A percentile compares a stretch with the other conserved stretches of the same genome.
phyloP scores from a whole-genome alignment of 2,329 filamentous ascomycete genomes.

The Claviceps sp. region DNA sequence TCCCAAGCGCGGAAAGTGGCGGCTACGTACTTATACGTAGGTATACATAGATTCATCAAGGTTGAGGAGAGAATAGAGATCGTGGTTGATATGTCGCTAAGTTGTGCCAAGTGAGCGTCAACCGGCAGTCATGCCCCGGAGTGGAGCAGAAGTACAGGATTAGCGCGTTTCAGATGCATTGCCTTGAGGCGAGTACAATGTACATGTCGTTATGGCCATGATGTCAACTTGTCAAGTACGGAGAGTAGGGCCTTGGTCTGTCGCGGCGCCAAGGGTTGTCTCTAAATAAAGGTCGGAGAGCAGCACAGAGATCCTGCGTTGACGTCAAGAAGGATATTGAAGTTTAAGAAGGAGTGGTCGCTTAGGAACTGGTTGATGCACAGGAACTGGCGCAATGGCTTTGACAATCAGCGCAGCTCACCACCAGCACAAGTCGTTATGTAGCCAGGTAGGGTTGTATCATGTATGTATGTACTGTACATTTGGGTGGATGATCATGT shows the following conservation, averaged over 20 bases:
- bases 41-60: neutral
- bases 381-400: neutral
- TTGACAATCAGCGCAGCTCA: neutral
- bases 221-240: no score
- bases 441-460: neutral
- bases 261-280: no score
- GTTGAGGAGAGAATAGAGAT: neutral
- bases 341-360: neutral
- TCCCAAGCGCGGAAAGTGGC: neutral
- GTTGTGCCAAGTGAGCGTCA: conserved; percentile 4
- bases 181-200: conserved; percentile 3
- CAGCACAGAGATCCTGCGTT: neutral
- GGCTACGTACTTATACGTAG: neutral
- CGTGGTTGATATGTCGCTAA: conserved; percentile 3
- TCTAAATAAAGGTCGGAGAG: neutral
- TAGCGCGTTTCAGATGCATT: conserved; percentile 12
- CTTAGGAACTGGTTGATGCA: neutral
- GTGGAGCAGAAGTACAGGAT: conserved; percentile 4
- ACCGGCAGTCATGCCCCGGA: conserved; percentile 4
- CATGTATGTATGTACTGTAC: no score
- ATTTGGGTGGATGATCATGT: neutral
- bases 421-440: neutral
- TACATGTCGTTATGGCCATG: no score
- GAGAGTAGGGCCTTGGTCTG: no score
- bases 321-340: neutral